These are phyloP conservation scores for Lactarius tabidus DNA, from an alignment of 768 basidiomycete species.

Conservation along the genomic window DNA sequence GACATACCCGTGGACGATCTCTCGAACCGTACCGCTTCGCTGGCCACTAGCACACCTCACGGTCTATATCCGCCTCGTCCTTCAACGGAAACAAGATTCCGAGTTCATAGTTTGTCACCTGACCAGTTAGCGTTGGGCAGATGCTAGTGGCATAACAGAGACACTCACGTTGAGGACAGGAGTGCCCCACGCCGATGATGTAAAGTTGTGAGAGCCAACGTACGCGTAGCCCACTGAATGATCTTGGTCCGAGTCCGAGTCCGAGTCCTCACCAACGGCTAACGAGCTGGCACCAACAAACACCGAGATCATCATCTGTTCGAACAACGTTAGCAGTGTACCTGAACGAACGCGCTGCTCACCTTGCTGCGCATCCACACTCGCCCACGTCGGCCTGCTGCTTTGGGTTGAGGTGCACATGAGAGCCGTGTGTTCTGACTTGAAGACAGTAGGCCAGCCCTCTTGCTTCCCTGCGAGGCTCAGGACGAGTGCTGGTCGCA, in stretches of 20 bases:
- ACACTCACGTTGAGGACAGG: no score
- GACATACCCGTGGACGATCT: constrained; percentile 79
- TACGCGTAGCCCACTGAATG: constrained; percentile 68
- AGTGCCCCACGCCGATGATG: constrained; percentile 86
- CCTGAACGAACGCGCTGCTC: constrained; percentile 5
- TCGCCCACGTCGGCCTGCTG: constrained; percentile 50
- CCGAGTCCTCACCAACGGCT: background rate
- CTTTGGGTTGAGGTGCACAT: constrained; percentile 59
- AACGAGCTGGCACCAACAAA: constrained; percentile 6
- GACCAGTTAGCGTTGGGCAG: background rate
- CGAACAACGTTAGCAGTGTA: background rate
- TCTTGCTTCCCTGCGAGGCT: constrained; percentile 85
- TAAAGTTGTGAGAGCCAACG: constrained; percentile 90
- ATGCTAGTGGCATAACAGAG: background rate
- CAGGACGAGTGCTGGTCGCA: constrained; percentile 67
- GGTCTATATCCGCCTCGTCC: constrained; percentile 49
- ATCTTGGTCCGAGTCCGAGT: constrained; percentile 26
- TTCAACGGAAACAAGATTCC: constrained; percentile 75
- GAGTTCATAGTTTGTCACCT: constrained; percentile 86
- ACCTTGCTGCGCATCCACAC: constrained; percentile 95
- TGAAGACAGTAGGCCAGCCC: no score
- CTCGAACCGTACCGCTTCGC: constrained; percentile 59
- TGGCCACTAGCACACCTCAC: constrained; percentile 74
- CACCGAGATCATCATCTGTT: constrained; percentile 22
- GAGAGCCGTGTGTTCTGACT: constrained; percentile 68